Base-by-base conservation (phyloP, 2,329 filamentous ascomycete species). In the Penicillium sclerotiorum region DNA sequence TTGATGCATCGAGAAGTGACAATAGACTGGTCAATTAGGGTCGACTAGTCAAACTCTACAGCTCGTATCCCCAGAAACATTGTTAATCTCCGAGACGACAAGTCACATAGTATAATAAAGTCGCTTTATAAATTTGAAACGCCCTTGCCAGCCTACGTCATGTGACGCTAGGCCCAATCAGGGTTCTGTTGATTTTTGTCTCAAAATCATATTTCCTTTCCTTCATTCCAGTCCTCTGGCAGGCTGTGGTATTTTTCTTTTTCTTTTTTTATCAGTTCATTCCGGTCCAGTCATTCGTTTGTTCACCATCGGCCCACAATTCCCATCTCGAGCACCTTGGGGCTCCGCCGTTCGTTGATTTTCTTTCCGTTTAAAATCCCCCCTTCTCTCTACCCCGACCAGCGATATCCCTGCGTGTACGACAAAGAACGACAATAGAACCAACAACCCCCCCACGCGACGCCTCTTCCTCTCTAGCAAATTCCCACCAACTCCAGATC, bases 141-240 rank as follows among this genome's bases (percentile, higher is more conserved):
- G 40, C 40, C 40, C 40, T 43, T 48, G 55, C 49, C 42, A 32
- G 43, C 50, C 52, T 56, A 57, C 56, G 56, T 48, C 54, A 58
- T 56, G 51, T 49, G 52, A 45, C 54, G 45, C 56, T 52, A 53
- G 36, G 15, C 46, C 53, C 45, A 21, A 45, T 42, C 18, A 36
- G 37, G 53, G 21, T 18, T 56, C 48, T 58, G 48, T 51, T 55
- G 50, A 57, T 47, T 55, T 56, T 54, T 51, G 35, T 57, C 49
- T 52, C 49, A 41, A 45, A 23, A 39, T 50, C 35, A 25, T 32
- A 23, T n/a, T 37, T 28, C 45, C 47, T 47, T 36, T 36, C 44
- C 40, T 23, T 45, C 51, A 45, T 54, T 49, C 52, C 52, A 55
- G 35, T 52, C 52, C 52, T 55, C 49, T 49, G 52, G 52, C 49